These are phyloP conservation scores for Psilocybe mexicana DNA, from an alignment of 1,284 basidiomycete genomes.

Conservation along the genomic window DNA sequence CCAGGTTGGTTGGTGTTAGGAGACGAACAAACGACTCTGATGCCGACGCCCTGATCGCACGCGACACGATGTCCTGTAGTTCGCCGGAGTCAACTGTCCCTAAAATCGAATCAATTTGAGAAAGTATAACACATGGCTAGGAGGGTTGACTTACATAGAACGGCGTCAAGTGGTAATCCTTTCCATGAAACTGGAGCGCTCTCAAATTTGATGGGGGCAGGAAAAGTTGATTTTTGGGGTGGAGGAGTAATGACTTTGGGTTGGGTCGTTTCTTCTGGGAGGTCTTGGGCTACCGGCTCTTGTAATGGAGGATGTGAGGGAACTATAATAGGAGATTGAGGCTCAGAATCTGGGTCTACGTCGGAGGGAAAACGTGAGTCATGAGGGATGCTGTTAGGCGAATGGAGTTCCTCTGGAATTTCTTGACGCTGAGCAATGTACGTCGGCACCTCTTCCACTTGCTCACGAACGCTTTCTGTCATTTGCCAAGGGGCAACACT, in stretches of 20 bases:
- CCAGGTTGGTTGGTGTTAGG: constrained; percentile 59
- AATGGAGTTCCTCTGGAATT: not conserved
- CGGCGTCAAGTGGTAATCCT: constrained; percentile 68
- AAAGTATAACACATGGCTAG: constrained; percentile 4
- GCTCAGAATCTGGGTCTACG: not conserved
- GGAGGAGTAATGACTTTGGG: constrained; percentile 18
- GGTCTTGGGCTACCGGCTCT: constrained; percentile 2
- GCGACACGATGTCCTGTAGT: constrained; percentile 71
- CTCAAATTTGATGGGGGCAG: constrained; percentile 58
- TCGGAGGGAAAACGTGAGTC: not conserved
- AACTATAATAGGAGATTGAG: not conserved
- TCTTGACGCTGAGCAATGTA: not conserved
- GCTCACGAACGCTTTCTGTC: not conserved
- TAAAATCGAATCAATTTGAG: constrained; percentile 26
- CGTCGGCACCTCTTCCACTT: not conserved
- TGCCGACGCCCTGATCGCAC: constrained; percentile 70
- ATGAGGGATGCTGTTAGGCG: not conserved
- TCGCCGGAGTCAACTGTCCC: constrained; percentile 68
- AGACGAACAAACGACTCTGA: constrained; percentile 72
- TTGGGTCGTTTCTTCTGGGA: constrained; percentile 2
- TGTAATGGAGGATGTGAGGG: not conserved
- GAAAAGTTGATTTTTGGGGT: constrained; percentile 42
- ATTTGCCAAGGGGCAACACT: not conserved
- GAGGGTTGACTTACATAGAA: constrained; percentile 50
- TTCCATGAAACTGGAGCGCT: constrained; percentile 58